A percentile compares a stretch with the other conserved stretches of the same genome.
These are phyloP conservation scores for Rossbeevera mucosa DNA, from an alignment of 768 basidiomycete species.

Conservation along the genomic window DNA sequence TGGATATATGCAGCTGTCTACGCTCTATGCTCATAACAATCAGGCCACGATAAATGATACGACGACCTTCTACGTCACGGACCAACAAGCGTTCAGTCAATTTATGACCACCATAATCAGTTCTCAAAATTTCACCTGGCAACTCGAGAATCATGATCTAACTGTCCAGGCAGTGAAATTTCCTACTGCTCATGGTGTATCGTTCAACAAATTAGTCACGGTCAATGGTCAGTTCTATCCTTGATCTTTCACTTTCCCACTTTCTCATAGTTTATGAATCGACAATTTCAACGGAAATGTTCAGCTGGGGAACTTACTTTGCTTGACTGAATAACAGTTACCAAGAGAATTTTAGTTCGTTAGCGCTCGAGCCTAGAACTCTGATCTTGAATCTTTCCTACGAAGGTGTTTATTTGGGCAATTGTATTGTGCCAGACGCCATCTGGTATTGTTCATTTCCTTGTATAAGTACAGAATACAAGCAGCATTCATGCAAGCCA, in stretches of 20 bases:
- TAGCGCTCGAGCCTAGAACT: constrained; percentile 62
- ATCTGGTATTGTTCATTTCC: constrained; percentile 38
- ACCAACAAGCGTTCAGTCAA: constrained; percentile 53
- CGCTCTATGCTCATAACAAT: constrained; percentile 47
- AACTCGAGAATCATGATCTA: constrained; percentile 49
- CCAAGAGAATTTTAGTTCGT: constrained; percentile 43
- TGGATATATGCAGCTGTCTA: constrained; percentile 48
- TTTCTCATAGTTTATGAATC: constrained; percentile 43
- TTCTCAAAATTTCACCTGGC: constrained; percentile 63
- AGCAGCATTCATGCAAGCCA: constrained; percentile 6
- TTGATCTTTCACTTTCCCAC: background rate
- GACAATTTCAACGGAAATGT: constrained; percentile 57
- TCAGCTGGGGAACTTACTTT: constrained; percentile 44
- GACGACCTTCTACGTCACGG: constrained; percentile 50
- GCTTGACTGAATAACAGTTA: background rate
- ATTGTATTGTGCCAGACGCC: constrained; percentile 48
- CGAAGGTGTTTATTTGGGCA: constrained; percentile 51
- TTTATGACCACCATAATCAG: constrained; percentile 65
- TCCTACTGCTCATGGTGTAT: constrained; percentile 59
- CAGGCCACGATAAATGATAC: constrained; percentile 60
- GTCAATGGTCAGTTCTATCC: constrained; percentile 42
- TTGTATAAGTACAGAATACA: background rate
- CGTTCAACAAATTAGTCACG: constrained; percentile 56
- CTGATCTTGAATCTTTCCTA: constrained; percentile 60
- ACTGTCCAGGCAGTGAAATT: constrained; percentile 64